These are phyloP conservation scores for Eucalyptus tenuipes DNA, from an alignment of 345 rosid species.

Conservation along the genomic window DNA sequence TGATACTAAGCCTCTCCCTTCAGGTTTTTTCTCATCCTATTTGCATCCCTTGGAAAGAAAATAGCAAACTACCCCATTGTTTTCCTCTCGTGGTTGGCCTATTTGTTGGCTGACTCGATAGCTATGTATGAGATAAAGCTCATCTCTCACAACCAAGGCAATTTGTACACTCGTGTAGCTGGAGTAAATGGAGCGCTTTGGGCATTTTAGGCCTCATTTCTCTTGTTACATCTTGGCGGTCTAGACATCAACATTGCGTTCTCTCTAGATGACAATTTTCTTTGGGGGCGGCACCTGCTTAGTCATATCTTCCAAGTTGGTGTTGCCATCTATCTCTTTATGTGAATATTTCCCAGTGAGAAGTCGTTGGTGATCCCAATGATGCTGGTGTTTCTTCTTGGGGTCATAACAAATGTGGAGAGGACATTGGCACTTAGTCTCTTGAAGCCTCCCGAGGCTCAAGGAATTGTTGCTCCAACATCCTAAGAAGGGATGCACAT, in stretches of 20 bases:
- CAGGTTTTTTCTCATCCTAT: not conserved
- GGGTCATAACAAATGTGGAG: not conserved
- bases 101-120: not conserved
- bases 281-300: not conserved
- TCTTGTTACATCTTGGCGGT: not conserved
- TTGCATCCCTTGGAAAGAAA: not conserved
- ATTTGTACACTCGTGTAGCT: not conserved
- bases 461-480: not conserved
- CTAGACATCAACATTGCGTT: not conserved
- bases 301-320: not conserved
- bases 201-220: not conserved
- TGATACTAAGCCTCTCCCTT: not conserved
- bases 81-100: not conserved
- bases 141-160: not conserved
- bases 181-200: not conserved
- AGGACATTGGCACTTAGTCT: not conserved
- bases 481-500: no score
- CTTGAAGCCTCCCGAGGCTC: not conserved
- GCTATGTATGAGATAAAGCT: not conserved
- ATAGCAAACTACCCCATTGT: rapidly evolving
- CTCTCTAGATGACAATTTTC: not conserved
- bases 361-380: not conserved
- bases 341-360: not conserved
- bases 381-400: not conserved
- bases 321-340: not conserved